Evolutionary conservation across 148 eudicot species (phyloP).

Genomic region (Salicornia ramosissima): DNA sequence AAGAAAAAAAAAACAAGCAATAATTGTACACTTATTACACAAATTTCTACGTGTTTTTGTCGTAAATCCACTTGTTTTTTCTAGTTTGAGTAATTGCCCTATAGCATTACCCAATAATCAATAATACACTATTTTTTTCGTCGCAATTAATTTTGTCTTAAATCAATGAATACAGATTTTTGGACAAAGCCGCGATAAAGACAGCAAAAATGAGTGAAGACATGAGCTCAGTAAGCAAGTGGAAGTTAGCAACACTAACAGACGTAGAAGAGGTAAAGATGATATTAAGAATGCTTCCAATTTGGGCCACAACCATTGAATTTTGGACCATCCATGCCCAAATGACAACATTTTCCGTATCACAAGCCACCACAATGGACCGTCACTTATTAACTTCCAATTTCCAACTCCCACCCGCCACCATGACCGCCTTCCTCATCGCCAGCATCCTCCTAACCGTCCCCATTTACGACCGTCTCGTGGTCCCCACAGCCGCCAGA

Average conservation of each 20-base stretch:
- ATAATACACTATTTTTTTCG: too few species aligned
- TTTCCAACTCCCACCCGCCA: conserved; percentile 58
- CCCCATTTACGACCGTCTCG: conserved; percentile 50
- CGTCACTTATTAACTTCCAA: conserved; percentile 35
- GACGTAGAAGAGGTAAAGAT: conserved; percentile 71
- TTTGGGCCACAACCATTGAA: conserved; percentile 66
- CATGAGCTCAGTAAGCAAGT: conserved; percentile 18
- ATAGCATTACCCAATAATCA: too few species aligned
- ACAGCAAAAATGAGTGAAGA: conserved; percentile 13
- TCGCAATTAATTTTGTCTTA: too few species aligned
- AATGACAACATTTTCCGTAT: conserved; percentile 63
- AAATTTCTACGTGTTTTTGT: too few species aligned
- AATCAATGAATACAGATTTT: conserved; percentile 19
- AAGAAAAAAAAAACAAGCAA: too few species aligned
- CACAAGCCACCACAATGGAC: conserved; percentile 62
- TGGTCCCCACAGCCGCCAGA: conserved; percentile 39
- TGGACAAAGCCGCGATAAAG: conserved; percentile 38
- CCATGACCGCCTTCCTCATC: conserved; percentile 56
- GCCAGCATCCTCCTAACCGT: conserved; percentile 44
- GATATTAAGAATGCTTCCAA: conserved; percentile 48
- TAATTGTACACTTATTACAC: too few species aligned
- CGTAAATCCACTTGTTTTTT: too few species aligned
- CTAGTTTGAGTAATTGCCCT: too few species aligned
- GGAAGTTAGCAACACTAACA: conserved; percentile 36
- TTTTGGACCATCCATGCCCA: conserved; percentile 70